Percentiles rank a stretch among this genome's conserved stretches.
phyloP scores from a whole-genome alignment of 2,329 filamentous ascomycete species.

The Bipolaris oryzae region DNA sequence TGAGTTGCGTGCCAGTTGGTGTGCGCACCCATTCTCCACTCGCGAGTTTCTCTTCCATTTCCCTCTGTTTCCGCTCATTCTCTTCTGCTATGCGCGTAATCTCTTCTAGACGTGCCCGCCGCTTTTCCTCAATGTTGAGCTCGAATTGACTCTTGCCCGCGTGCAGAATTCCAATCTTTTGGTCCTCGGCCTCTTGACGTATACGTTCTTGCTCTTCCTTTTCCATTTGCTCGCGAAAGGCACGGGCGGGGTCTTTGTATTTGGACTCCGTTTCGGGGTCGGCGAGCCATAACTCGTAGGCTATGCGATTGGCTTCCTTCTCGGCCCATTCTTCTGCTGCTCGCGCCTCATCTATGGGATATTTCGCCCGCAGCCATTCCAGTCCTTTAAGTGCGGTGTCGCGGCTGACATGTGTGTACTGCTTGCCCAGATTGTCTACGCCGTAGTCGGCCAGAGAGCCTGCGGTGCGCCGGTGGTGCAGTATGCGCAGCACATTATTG shows the following conservation, averaged over 20 bases:
- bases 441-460: conserved; percentile 50
- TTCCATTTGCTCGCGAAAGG: conserved; percentile 42
- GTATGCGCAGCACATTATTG: conserved; percentile 47
- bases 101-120: conserved; percentile 36
- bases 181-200: conserved; percentile 28
- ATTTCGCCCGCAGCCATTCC: conserved; percentile 43
- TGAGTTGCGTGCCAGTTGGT: conserved; percentile 42
- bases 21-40: conserved; percentile 44
- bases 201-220: conserved; percentile 37
- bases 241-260: conserved; percentile 46
- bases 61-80: conserved; percentile 37
- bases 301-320: conserved; percentile 47
- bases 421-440: conserved; percentile 41
- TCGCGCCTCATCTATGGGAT: conserved; percentile 50
- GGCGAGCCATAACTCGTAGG: conserved; percentile 47
- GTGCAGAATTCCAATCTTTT: conserved; percentile 43
- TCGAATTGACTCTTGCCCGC: conserved; percentile 45
- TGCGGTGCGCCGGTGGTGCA: conserved; percentile 49
- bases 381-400: conserved; percentile 40
- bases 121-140: conserved; percentile 42
- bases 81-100: conserved; percentile 40
- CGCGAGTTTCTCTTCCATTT: conserved; percentile 41
- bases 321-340: conserved; percentile 50
- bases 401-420: conserved; percentile 36
- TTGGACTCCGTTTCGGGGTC: conserved; percentile 48